Base-by-base conservation (phyloP, 2,329 filamentous ascomycete genomes). In the Endoconidiophora laricicola region DNA sequence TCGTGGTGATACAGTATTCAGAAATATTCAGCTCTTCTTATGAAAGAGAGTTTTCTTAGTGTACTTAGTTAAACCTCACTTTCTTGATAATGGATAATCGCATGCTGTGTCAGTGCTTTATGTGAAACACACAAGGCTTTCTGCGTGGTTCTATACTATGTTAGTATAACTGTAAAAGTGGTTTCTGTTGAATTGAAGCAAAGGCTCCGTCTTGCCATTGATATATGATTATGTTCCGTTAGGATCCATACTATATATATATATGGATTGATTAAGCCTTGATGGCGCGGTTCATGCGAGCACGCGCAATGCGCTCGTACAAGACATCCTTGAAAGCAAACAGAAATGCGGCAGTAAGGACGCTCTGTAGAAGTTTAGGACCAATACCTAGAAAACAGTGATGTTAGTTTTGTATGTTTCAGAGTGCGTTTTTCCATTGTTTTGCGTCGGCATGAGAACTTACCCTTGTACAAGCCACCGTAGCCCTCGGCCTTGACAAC, bases 241-340 rank as follows among this genome's bases (percentile, higher is more conserved):
- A 9, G 3, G 5, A 33, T 1, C 7, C 26, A 10, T 33, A 33
- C 26, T 33, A 10, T 3, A 33, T 10, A 33, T 10, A 33, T 18
- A 18, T 18, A 18, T 18, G 16, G 26, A 10, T 9, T 33, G 26
- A 33, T 49, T 46, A 55, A 23, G 46, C 52, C 60, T 65, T 71
- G 59, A 64, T 67, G 48, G 65, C 61, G 41, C 66, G 60, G 20
- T 61, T 58, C 51, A 66, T 63, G 48, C 85, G 73, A 29, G 86
- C 74, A 58, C 71, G 76, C 46, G 90, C 68, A 0, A 80, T 88
- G 65, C 83, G 78, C 59, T 86, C 84, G 63, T 96, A 98, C 4
- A 98, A 74, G 5, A 86, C 85, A 62, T 98, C 91, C 72, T 98
- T 98, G 71, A 98, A 95, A 2, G 88, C 91, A 63, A 98, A 98